Base-by-base conservation (phyloP, 371 early-diverging fungal species). In the Mortierella sp. region DNA sequence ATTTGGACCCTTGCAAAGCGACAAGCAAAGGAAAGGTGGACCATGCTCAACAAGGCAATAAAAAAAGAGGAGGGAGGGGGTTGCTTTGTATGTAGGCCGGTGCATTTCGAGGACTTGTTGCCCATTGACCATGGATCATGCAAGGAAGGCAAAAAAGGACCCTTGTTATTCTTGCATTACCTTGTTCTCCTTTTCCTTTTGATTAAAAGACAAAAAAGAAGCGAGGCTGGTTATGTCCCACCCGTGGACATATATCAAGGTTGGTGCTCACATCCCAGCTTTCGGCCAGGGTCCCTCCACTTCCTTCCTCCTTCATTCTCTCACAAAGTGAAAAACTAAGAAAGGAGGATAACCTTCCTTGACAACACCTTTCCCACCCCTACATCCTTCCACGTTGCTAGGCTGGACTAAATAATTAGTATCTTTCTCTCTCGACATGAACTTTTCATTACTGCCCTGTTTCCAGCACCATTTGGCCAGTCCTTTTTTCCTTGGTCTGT, bases 101-200 rank as follows among this genome's bases (percentile, higher is more conserved):
- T 21, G 51, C 51, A 51, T 51, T 21, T 51, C 51, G 51, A 21
- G 51, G 51, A 18, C 51, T 51, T 51, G 16, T 51, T 18, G 21
- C 51, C 18, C 21, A 4, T 16, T 27, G 24, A n/a, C 0, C 56
- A 56, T 56, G 7, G 56, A 56, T 11, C 27, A 56, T 56, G 56
- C 56, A 56, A 56, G 27, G 27, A 56, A 56, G 41, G 41, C n/a
- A 56, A 56, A 56, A 56, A 56, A 56, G 35, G 63, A 63, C 63
- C 63, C 63, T 63, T 63, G 24, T 56, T 56, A n/a, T 27, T 27
- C 1, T 55, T 55, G 18, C 4, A 6, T 51, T 16, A 6, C 51
- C 5, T 51, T 51, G 14, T 24, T 51, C 54, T 51, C 24, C 24
- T 54, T 8, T 6, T 54, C 21, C 4, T 24, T 24, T 41, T 41